Conservation (phyloP, 805 yeast species). For the Ogataea salicorniae region DNA sequence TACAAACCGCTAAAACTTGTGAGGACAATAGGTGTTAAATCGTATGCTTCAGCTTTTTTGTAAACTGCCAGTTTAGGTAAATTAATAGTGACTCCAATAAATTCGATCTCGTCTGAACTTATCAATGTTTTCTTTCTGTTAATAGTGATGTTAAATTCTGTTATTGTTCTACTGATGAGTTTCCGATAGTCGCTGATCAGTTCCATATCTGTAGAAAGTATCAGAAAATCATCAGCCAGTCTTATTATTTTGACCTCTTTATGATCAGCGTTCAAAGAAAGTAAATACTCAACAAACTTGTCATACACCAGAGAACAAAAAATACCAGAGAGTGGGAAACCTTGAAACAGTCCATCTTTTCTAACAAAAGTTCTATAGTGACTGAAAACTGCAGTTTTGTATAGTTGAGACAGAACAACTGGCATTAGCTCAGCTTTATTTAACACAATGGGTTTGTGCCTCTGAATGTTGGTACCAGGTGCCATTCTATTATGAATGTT, state of each 20-base stretch:
- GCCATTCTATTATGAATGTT: not conserved
- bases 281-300: conserved; percentile 40
- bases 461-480: conserved; percentile 3
- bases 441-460: conserved; percentile 23
- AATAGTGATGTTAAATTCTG: conserved; percentile 37
- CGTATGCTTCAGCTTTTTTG: conserved; percentile 27
- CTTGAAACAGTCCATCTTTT: conserved; percentile 76
- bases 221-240: conserved; percentile 79
- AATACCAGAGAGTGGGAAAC: conserved; percentile 68
- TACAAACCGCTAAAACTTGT: conserved; percentile 20
- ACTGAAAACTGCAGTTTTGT: conserved; percentile 41
- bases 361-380: conserved; percentile 39
- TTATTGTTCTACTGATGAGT: conserved; percentile 33
- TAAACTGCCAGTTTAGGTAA: conserved; percentile 30
- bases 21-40: conserved; percentile 5
- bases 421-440: conserved; percentile 40
- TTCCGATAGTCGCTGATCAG: conserved; percentile 29
- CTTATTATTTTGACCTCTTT: conserved; percentile 40
- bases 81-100: conserved; percentile 40
- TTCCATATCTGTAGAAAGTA: conserved; percentile 45
- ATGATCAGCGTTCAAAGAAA: conserved; percentile 10
- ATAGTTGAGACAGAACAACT: conserved; percentile 47
- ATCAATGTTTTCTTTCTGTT: conserved; percentile 36
- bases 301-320: conserved; percentile 74
- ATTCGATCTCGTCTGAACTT: conserved; percentile 24